Evolutionary conservation across 2,329 filamentous ascomycete species (phyloP).

Genomic region (Chalaropsis ovoidea): DNA sequence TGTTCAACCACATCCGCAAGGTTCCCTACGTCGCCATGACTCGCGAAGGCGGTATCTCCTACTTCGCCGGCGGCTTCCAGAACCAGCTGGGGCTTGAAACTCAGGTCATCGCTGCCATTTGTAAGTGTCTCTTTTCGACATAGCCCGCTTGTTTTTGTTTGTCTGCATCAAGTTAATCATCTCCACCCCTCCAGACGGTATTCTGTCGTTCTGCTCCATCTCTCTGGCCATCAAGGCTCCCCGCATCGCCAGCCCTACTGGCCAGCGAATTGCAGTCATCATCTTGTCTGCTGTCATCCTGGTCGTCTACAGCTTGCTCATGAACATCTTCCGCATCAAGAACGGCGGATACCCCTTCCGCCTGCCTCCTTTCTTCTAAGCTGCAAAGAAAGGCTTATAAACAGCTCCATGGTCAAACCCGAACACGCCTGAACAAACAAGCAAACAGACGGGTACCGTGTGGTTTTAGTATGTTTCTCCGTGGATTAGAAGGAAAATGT

Average conservation of each 20-base stretch:
- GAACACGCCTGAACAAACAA: too few species aligned
- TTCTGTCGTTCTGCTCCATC: conserved; percentile 83
- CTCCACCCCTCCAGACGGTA: conserved; percentile 47
- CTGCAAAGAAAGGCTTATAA: neutral
- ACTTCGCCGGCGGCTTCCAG: conserved; percentile 86
- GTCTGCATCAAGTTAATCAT: conserved; percentile 8
- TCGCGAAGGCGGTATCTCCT: conserved; percentile 73
- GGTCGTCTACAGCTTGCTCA: conserved; percentile 81
- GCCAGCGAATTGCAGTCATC: conserved; percentile 72
- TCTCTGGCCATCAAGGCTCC: conserved; percentile 86
- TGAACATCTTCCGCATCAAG: conserved; percentile 90
- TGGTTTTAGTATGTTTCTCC: neutral
- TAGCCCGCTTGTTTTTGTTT: too few species aligned
- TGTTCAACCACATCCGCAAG: conserved; percentile 98
- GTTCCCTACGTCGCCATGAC: conserved; percentile 85
- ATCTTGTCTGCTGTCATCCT: conserved; percentile 70
- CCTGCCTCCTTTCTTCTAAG: conserved; percentile 74
- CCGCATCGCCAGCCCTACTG: conserved; percentile 65
- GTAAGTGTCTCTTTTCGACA: conserved; percentile 47
- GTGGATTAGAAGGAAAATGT: neutral
- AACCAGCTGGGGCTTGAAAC: conserved; percentile 91
- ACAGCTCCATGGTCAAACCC: too few species aligned
- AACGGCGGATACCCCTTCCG: conserved; percentile 92
- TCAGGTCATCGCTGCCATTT: conserved; percentile 86
- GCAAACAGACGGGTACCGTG: too few species aligned